Base-by-base conservation (phyloP, 148 eudicot genomes). In the Hydrangea macrophylla region DNA sequence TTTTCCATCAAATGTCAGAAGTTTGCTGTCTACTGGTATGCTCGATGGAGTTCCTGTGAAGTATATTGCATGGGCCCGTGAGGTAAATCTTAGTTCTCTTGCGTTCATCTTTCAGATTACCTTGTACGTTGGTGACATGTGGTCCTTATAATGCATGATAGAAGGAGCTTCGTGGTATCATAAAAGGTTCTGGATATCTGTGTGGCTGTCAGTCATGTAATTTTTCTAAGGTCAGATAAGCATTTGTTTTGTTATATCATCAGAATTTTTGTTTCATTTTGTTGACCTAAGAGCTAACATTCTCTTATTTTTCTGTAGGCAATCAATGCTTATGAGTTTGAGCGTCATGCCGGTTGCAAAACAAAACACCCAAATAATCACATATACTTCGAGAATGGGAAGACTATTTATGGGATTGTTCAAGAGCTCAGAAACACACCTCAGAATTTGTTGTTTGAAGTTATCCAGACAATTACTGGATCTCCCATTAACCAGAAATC, bases 351-450 rank as follows among this genome's bases (percentile, higher is more conserved):
- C 61, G 82, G 90, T 53, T 83, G 96, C 82, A 92, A 87, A 79
- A 89, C 97, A 9, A 89, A 87, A 69, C 96, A 89, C 78, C 96
- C 97, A 54, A 92, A 92, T 78, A 85, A 89, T 75, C 97, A 89
- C 77, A 92, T 92, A 44, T 92, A 82, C 82, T 87, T 92, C 67
- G 88, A 89, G 67, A 92, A 89, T 65, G 96, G 97, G 60, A 92
- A 89, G 77, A 85, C 96, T 40, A 77, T 92, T 20, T 86, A 86
- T 77, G 86, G 85, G 20, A 80, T 87, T 69, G 96, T 89, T 59
- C 96, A 85, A 62, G 96, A 89, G 79, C 88, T 92, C 62, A 85
- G 83, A 75, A 85, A 72, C 60, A 83, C 97, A 18, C 89, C 97
- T 63, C 90, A 79, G 69, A 83, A 79, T 67, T 60, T 80, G 80